These are phyloP conservation scores for Daedaleopsis sinensis DNA, from an alignment of 768 basidiomycete genomes.

Conservation along the genomic window DNA sequence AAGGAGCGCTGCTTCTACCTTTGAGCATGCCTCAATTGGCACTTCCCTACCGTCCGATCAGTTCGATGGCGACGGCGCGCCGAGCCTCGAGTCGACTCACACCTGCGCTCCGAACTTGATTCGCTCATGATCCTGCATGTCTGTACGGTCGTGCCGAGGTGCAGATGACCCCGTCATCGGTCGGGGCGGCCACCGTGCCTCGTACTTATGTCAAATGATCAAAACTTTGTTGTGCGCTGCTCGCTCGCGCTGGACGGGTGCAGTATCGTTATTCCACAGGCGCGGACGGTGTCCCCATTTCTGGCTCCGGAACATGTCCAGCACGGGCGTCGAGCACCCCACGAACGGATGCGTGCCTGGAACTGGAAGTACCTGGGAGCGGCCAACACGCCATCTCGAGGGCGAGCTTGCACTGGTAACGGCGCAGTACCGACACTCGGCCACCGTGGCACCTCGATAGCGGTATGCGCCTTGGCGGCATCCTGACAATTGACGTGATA, in stretches of 20 bases:
- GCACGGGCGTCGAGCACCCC: no score
- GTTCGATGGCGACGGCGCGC: not conserved
- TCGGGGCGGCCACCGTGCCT: not conserved
- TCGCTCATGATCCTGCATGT: not conserved
- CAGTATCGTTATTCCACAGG: no score
- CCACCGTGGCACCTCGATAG: no score
- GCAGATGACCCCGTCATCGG: not conserved
- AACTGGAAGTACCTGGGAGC: not conserved
- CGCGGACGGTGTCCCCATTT: no score
- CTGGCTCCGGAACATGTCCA: not conserved
- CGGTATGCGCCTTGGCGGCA: no score
- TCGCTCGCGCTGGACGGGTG: no score
- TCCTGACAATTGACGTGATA: no score
- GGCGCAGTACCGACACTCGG: no score
- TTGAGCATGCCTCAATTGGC: constrained; percentile 33
- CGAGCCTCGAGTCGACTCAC: no score
- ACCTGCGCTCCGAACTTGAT: not conserved
- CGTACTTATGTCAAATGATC: not conserved
- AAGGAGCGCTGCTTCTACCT: constrained; percentile 85
- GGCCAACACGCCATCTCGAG: not conserved
- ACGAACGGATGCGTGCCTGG: not conserved
- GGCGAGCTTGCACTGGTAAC: not conserved
- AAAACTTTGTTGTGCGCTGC: not conserved
- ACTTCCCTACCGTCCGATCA: not conserved
- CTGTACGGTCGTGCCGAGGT: not conserved